Evolutionary conservation across 116 monocot genomes (phyloP), one percentile per base, ranked within the genome.

Genomic region (Papilionanthe hybrid): DNA sequence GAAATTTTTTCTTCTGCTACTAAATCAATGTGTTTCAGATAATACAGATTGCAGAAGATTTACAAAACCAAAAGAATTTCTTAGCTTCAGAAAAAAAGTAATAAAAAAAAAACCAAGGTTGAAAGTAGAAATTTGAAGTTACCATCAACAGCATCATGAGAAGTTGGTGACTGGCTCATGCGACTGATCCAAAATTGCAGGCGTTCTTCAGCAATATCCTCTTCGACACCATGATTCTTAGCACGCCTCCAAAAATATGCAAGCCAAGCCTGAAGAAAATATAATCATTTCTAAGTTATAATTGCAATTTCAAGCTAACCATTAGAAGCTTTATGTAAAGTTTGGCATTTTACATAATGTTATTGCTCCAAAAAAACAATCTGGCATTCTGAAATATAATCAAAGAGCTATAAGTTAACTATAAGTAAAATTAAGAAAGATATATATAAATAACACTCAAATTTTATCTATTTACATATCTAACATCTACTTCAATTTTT

Each of bases 121-220:
- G 12, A 11, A 37, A 20, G 37, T 18, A 25, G 6, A 73, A 57
- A 7, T 43, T 42, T 42, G 19, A 86, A 47, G 47, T 78, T 86
- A 96, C 96, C 96, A 83, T 96, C 96, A 78, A 93, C 87, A 60
- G 88, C 93, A 79, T 96, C 96, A 75, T 91, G 96, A 76, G 93
- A 90, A 32, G 90, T 90, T 20, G 88, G 88, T 73, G 82, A 23
- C 72, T 91, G 84, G 22, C 79, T 81, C 56, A 75, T 81, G 66
- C 77, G 86, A 42, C 80, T 82, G 29, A 80, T 86, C 93, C 96
- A 96, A 77, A 86, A 93, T 72, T 88, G 85, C 29, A 93, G 72
- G 47, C 90, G 82, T 71, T 96, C 96, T 7, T 93, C 93, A 50
- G 96, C 89, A 73, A 93, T 91, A 78, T 93, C 96, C 45, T 90